Base-by-base conservation (phyloP, 495 filamentous ascomycete species). In the Penicillium desertorum region DNA sequence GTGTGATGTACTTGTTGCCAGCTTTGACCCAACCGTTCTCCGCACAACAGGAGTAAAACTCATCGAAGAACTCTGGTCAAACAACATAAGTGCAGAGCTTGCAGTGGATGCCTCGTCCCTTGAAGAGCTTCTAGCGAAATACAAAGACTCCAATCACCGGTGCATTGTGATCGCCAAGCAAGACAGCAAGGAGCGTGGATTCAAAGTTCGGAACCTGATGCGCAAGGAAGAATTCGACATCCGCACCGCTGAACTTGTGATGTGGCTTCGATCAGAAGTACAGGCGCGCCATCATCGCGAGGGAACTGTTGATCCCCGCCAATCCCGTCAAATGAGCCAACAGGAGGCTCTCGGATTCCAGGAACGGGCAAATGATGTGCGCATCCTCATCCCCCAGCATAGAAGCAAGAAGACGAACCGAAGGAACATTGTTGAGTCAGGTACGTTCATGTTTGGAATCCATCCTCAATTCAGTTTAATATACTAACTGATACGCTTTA, bases 351-450 rank as follows among this genome's bases (percentile, higher is more conserved):
- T 64, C 17, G 55, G 62, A 44, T 67, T 56, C 36, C 64, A 69
- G 32, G 84, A 86, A 29, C 77, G 76, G 23, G 79, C 83, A 45
- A 86, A 86, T 62, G 85, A 92, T 57, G 93, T 98, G 27, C 86
- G 90, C 45, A 87, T 98, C 27, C 81, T 98, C 1, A 76, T 89
- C 1, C 83, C 88, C 1, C 85, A 88, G 49, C 91, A 90, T 29
- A 86, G 88, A 62, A 88, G 85, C 67, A 96, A 96, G 72, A 98
- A 96, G 75, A 86, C 86, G 41, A 96, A 95, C 68, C 85, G 93
- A 32, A 83, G 83, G 53, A 86, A 86, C 29, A 89, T 98, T 36
- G 86, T 96, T 23, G 91, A 95, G 64, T 87, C 89, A 46, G 83
- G 79, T 80, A 72, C 57, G 70, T 58, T 32, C 49, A 44, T 20